Conservation (phyloP, 1,139 yeast species). For the Meyerozyma guilliermondii region DNA sequence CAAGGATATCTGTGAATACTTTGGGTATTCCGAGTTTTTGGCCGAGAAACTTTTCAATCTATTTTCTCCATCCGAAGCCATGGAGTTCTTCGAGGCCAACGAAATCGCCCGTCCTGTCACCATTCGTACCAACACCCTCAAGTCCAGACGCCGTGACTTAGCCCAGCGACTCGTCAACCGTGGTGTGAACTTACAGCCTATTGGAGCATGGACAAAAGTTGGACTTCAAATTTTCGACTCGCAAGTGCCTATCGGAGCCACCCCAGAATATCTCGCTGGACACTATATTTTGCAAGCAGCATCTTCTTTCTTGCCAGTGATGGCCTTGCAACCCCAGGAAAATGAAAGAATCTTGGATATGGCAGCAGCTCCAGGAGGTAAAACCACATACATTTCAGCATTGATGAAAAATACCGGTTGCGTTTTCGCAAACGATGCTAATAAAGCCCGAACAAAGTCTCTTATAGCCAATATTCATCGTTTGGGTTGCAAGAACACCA, state of each 20-base stretch:
- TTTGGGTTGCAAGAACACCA: slow-evolving; percentile 92
- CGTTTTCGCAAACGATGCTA: slow-evolving; percentile 95
- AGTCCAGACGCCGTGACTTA: slow-evolving; percentile 90
- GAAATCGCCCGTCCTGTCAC: slow-evolving; percentile 96
- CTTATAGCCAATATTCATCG: slow-evolving; percentile 96
- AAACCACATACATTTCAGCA: slow-evolving; percentile 93
- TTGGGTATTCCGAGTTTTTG: slow-evolving; percentile 92
- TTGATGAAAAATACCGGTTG: slow-evolving; percentile 98
- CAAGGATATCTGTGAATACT: slow-evolving; percentile 85
- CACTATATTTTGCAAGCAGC: slow-evolving; percentile 98
- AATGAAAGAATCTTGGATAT: slow-evolving; percentile 93
- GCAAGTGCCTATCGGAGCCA: slow-evolving; percentile 98
- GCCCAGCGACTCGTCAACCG: slow-evolving; percentile 94
- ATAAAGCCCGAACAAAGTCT: slow-evolving; percentile 93
- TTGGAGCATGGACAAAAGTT: slow-evolving; percentile 97
- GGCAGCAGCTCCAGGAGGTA: slow-evolving; percentile 99
- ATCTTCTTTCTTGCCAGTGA: slow-evolving; percentile 93
- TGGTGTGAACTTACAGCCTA: slow-evolving; percentile 96
- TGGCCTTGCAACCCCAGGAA: slow-evolving; percentile 96
- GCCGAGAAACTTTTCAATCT: slow-evolving; percentile 90
- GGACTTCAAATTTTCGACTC: slow-evolving; percentile 96
- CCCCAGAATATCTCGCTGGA: slow-evolving; percentile 98
- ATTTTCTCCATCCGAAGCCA: slow-evolving; percentile 92
- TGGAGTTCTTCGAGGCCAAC: slow-evolving; percentile 97
- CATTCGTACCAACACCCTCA: slow-evolving; percentile 91